A percentile compares a stretch with the other conserved stretches of the same genome.
Conservation (phyloP, 305 asterid species). For the Fraxinus sp. region DNA sequence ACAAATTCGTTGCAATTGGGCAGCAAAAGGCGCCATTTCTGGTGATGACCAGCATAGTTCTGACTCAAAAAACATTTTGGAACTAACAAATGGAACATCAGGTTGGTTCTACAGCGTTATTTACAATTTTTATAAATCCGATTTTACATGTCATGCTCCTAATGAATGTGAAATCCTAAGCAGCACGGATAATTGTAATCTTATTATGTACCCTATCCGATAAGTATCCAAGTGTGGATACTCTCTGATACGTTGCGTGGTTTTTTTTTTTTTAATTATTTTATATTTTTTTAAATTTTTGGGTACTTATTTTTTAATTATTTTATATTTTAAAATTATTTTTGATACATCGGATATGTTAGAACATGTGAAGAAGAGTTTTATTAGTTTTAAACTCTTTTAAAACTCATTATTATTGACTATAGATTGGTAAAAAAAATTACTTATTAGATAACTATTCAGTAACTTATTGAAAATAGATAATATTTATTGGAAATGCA, state of each 20-base stretch:
- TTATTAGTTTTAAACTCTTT: not conserved
- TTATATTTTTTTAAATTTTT: too few relatives aligned
- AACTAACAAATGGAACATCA: constrained; percentile 69
- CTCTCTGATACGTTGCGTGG: not conserved
- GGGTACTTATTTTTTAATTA: not conserved
- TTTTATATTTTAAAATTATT: too few relatives aligned
- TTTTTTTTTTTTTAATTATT: too few relatives aligned
- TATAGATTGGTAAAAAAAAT: too few relatives aligned
- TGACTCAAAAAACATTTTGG: constrained; percentile 68
- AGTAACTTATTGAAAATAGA: not conserved
- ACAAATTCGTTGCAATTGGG: constrained; percentile 96
- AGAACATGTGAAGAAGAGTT: not conserved
- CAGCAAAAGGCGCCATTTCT: constrained; percentile 71
- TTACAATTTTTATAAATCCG: not conserved
- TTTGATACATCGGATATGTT: not conserved
- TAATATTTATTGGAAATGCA: not conserved
- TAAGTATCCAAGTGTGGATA: not conserved
- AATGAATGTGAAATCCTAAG: not conserved
- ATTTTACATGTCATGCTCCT: constrained; percentile 1
- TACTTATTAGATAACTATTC: not conserved
- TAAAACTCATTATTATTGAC: not conserved
- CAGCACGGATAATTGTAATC: not conserved
- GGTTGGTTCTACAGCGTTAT: constrained; percentile 42
- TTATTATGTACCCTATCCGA: not conserved
- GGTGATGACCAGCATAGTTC: constrained; percentile 68